A percentile compares a stretch with the other conserved stretches of the same genome.
phyloP scores from a whole-genome alignment of 1,284 basidiomycete genomes.

The Phenoliferia sp. region DNA sequence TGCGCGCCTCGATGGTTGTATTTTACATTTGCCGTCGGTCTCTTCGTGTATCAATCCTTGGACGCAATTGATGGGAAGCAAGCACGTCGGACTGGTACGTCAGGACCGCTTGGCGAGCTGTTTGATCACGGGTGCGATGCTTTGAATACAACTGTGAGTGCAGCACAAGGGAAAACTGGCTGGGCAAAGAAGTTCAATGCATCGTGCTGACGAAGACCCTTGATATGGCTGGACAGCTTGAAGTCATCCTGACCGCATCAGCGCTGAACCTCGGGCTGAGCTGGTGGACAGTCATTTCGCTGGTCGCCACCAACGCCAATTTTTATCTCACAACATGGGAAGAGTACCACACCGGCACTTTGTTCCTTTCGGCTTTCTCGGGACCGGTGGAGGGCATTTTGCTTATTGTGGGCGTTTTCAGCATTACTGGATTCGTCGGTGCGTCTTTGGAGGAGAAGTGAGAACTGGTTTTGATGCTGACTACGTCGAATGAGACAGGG shows the following conservation, averaged over 20 bases:
- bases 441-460: not conserved
- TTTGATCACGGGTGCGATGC: conserved; percentile 89
- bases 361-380: conserved; percentile 89
- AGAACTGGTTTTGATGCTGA: not conserved
- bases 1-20: conserved; percentile 79
- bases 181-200: not conserved
- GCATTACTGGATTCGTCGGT: conserved; percentile 72
- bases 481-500: conserved; percentile 24
- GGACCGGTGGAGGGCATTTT: conserved; percentile 96
- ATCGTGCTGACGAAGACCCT: not conserved
- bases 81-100: conserved; percentile 89
- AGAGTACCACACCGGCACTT: conserved; percentile 86
- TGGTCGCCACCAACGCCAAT: conserved; percentile 80
- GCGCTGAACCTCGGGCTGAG: conserved; percentile 86
- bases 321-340: conserved; percentile 97
- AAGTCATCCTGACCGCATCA: conserved; percentile 72
- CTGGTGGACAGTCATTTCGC: conserved; percentile 90
- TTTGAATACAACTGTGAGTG: conserved; percentile 70
- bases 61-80: conserved; percentile 81
- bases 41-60: conserved; percentile 89
- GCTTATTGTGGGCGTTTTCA: conserved; percentile 72
- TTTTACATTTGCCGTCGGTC: conserved; percentile 74
- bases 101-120: conserved; percentile 89
- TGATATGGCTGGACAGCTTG: conserved; percentile 48
- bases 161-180: not conserved